Conservation (phyloP, 257 asterid genomes). For the Marsdenia floribunda region DNA sequence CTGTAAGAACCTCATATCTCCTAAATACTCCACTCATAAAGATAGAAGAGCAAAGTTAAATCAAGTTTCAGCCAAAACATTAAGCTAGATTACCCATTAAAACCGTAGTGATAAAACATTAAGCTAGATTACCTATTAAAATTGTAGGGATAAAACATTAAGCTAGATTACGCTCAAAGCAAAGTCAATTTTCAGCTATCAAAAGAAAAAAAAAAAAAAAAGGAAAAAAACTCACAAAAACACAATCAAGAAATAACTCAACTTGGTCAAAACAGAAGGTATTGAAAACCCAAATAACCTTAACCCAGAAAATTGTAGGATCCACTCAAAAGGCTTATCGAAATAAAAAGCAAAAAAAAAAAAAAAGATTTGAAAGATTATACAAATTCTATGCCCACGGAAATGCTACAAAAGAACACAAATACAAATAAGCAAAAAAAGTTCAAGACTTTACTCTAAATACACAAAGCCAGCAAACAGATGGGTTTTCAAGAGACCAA, state of each 20-base stretch:
- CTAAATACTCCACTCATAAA: neutral
- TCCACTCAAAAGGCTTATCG: slow-evolving; percentile 14
- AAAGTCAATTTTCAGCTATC: too few species aligned
- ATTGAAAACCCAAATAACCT: neutral
- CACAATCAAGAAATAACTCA: neutral
- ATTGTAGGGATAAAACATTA: neutral
- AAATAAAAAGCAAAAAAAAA: slow-evolving; percentile 1
- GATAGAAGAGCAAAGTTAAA: neutral
- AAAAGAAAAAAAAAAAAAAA: too few species aligned
- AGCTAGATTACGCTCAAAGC: neutral
- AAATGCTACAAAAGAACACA: neutral
- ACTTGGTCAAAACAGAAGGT: neutral
- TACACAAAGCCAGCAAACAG: slow-evolving; percentile 1
- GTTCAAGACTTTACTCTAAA: slow-evolving; percentile 9
- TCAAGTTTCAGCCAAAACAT: too few species aligned
- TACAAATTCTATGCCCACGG: neutral
- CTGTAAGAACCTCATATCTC: neutral
- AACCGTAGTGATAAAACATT: neutral
- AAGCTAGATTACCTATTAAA: neutral
- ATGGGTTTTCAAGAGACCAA: slow-evolving; percentile 8
- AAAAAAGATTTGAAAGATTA: slow-evolving; percentile 1
- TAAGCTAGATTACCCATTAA: too few species aligned
- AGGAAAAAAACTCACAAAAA: neutral
- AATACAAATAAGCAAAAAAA: neutral
- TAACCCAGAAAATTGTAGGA: slow-evolving; percentile 1